Evolutionary conservation across 768 basidiomycete species (phyloP).

Genomic region (Ramaria rubella): DNA sequence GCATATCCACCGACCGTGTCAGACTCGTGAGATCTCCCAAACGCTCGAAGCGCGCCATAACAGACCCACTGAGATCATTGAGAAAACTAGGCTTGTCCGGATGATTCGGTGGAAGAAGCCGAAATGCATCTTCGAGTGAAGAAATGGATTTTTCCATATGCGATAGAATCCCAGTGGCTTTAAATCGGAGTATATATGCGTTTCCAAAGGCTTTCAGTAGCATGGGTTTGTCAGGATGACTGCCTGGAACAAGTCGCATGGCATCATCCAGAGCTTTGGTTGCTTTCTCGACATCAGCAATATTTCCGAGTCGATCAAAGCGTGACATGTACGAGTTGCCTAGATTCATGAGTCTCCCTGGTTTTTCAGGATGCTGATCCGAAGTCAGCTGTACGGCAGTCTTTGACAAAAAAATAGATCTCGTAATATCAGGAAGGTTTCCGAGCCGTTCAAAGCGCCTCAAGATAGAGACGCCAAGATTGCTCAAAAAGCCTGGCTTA

Average conservation of each 20-base stretch:
- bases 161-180: constrained; percentile 1
- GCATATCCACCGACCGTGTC: not conserved
- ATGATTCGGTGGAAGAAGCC: constrained; percentile 10
- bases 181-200: constrained; percentile 1
- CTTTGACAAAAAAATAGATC: constrained; percentile 11
- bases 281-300: constrained; percentile 8
- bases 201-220: constrained; percentile 12
- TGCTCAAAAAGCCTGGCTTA: not conserved
- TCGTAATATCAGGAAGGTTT: constrained; percentile 20
- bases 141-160: constrained; percentile 12
- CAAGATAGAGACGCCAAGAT: not conserved
- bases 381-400: not conserved
- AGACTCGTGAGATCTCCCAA: constrained; percentile 3
- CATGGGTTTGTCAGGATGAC: not conserved
- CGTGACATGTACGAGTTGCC: not conserved
- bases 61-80: constrained; percentile 7
- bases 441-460: not conserved
- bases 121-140: constrained; percentile 4
- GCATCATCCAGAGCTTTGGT: not conserved
- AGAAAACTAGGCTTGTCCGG: constrained; percentile 13
- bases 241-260: not conserved
- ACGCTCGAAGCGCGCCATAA: constrained; percentile 10
- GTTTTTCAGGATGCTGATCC: not conserved
- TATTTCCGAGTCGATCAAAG: constrained; percentile 4
- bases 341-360: constrained; percentile 6